phyloP scores from a whole-genome alignment of 345 rosid genomes.

The Brassica juncea region DNA sequence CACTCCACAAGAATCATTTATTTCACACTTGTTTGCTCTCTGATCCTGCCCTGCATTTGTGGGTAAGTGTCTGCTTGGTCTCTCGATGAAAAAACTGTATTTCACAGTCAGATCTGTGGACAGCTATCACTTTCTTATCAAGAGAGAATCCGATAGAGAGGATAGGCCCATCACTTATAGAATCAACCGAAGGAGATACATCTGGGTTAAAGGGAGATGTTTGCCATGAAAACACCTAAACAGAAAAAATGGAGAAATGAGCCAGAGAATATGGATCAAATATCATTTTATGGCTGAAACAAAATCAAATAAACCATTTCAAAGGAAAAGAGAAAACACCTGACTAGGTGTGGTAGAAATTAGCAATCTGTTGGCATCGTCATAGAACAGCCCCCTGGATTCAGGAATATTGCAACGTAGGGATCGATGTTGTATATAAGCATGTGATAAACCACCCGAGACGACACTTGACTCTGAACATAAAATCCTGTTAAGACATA shows the following conservation, averaged over 20 bases:
- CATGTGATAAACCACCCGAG: constrained; percentile 83
- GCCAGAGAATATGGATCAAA: constrained; percentile 9
- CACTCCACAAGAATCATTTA: constrained; percentile 82
- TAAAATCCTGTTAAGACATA: no score
- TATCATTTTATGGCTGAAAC: background rate
- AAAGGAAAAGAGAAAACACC: constrained; percentile 45
- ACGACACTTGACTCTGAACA: constrained; percentile 35
- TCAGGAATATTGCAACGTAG: constrained; percentile 65
- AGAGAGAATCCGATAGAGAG: constrained; percentile 74
- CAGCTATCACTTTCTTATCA: constrained; percentile 71
- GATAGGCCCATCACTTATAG: constrained; percentile 79
- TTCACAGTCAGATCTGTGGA: constrained; percentile 73
- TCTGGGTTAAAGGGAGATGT: constrained; percentile 62
- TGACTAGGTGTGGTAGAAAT: constrained; percentile 62
- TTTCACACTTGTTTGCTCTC: constrained; percentile 60
- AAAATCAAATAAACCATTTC: constrained; percentile 4
- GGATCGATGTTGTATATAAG: constrained; percentile 67
- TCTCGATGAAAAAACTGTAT: constrained; percentile 74
- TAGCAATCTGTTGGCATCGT: constrained; percentile 82
- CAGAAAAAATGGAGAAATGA: constrained; percentile 8
- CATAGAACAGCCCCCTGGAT: constrained; percentile 78
- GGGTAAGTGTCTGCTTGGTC: constrained; percentile 61
- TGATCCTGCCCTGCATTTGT: constrained; percentile 69
- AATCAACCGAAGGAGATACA: constrained; percentile 64
- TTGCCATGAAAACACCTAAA: constrained; percentile 88